phyloP scores from a whole-genome alignment of 495 filamentous ascomycete species.

The Aspergillus sclerotiicarbonarius region DNA sequence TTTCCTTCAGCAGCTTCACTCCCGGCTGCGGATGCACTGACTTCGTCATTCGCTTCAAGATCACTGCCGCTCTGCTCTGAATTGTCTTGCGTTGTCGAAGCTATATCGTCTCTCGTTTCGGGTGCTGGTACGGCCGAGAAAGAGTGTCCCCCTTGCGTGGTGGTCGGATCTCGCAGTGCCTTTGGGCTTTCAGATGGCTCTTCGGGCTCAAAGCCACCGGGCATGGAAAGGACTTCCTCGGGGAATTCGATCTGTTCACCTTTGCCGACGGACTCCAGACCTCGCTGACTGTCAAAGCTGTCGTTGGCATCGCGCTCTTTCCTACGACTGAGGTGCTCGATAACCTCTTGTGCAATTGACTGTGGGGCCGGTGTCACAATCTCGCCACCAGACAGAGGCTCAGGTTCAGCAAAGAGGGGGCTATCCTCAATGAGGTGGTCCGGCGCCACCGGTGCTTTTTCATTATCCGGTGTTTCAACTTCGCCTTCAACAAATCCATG shows the following conservation, averaged over 20 bases:
- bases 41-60: conserved; percentile 21
- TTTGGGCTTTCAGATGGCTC: conserved; percentile 16
- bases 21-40: conserved; percentile 6
- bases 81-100: conserved; percentile 21
- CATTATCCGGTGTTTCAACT: conserved; percentile 22
- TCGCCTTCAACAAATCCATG: conserved; percentile 38
- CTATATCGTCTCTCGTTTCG: conserved; percentile 14
- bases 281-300: not conserved
- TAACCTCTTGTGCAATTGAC: conserved; percentile 32
- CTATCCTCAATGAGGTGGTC: conserved; percentile 21
- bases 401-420: conserved; percentile 24
- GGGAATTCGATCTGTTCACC: conserved; percentile 20
- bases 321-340: conserved; percentile 27
- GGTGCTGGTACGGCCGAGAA: conserved; percentile 30
- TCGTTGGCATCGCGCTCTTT: conserved; percentile 7
- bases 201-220: conserved; percentile 39
- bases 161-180: conserved; percentile 8
- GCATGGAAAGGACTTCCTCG: conserved; percentile 36
- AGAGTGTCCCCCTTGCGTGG: conserved; percentile 16
- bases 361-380: conserved; percentile 8
- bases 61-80: conserved; percentile 24
- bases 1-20: conserved; percentile 22
- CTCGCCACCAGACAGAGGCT: conserved; percentile 13
- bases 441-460: conserved; percentile 5
- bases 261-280: not conserved